Percentiles rank a stretch among this genome's conserved stretches.
These are phyloP conservation scores for Raffaelea ambrosiae DNA, from an alignment of 2,329 filamentous ascomycete genomes.

Conservation along the genomic window DNA sequence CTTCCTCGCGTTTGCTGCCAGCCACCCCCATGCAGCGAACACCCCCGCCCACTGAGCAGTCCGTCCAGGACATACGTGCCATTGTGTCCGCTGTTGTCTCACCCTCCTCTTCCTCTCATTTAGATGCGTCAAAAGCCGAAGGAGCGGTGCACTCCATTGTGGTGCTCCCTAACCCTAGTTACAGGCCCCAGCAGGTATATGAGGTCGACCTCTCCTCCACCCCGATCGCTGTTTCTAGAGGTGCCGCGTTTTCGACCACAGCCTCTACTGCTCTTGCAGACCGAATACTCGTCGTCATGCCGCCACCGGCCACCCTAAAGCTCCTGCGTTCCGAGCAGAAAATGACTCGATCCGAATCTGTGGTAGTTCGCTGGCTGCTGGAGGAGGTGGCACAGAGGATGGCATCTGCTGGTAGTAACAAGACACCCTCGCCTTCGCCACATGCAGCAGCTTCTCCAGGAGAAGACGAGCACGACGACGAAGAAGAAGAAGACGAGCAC, in stretches of 20 bases:
- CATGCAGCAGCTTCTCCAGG: neutral
- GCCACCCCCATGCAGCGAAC: conserved; percentile 23
- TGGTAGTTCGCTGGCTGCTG: conserved; percentile 36
- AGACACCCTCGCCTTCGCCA: neutral
- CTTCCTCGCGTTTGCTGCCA: neutral
- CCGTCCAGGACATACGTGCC: conserved; percentile 22
- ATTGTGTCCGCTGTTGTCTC: conserved; percentile 22
- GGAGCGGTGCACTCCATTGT: conserved; percentile 21
- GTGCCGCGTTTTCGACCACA: no score
- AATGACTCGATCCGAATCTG: conserved; percentile 34
- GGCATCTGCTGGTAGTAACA: neutral
- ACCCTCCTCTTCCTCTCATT: conserved; percentile 17
- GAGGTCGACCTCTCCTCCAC: conserved; percentile 32
- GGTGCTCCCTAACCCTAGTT: conserved; percentile 19
- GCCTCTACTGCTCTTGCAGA: conserved; percentile 16
- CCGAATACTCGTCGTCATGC: conserved; percentile 31
- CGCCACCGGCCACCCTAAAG: conserved; percentile 32
- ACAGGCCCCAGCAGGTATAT: conserved; percentile 31
- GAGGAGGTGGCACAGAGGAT: conserved; percentile 1
- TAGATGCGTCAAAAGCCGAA: no score
- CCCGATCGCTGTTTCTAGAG: no score
- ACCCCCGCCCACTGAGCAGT: conserved; percentile 13
- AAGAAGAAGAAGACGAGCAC: neutral
- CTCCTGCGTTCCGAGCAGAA: conserved; percentile 38
- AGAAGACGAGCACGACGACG: neutral